Conservation (phyloP, 129 eudicot species). For the Deinandra increscens region DNA sequence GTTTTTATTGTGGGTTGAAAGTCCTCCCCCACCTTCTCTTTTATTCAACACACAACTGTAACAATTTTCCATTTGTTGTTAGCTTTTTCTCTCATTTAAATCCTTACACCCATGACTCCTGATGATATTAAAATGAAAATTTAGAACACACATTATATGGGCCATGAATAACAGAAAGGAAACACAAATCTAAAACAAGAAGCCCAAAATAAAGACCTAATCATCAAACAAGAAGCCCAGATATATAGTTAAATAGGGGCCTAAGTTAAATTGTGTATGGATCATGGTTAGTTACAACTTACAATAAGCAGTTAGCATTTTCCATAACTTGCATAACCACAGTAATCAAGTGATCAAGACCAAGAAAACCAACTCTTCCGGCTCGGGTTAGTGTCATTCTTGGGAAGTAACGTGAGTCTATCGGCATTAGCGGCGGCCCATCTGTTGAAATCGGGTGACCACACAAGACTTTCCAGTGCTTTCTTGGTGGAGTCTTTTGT, state of each 20-base stretch:
- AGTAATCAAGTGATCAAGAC: constrained; percentile 39
- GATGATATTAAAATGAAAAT: no score
- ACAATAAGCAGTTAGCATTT: constrained; percentile 18
- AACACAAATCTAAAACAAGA: no score
- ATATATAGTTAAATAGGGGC: background rate
- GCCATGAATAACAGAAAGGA: no score
- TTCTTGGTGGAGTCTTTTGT: constrained; percentile 70
- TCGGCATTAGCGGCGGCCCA: constrained; percentile 95
- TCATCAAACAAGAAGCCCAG: no score
- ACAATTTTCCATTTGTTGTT: no score
- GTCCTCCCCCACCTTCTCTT: no score
- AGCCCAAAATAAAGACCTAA: no score
- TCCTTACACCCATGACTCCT: no score
- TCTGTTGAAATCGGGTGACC: constrained; percentile 75
- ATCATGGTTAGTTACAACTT: constrained; percentile 16
- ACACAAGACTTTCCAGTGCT: constrained; percentile 78
- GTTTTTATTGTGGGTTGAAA: no score
- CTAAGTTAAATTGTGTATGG: background rate
- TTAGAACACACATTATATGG: no score
- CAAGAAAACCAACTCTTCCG: constrained; percentile 50
- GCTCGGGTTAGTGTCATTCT: constrained; percentile 30
- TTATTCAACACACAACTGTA: no score
- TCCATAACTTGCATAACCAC: constrained; percentile 16
- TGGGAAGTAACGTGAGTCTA: constrained; percentile 66
- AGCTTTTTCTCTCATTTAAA: no score